Evolutionary conservation across 208 protist genomes (phyloP), one percentile per base, ranked within the genome.

Genomic region (Trypanosoma boissoni): DNA sequence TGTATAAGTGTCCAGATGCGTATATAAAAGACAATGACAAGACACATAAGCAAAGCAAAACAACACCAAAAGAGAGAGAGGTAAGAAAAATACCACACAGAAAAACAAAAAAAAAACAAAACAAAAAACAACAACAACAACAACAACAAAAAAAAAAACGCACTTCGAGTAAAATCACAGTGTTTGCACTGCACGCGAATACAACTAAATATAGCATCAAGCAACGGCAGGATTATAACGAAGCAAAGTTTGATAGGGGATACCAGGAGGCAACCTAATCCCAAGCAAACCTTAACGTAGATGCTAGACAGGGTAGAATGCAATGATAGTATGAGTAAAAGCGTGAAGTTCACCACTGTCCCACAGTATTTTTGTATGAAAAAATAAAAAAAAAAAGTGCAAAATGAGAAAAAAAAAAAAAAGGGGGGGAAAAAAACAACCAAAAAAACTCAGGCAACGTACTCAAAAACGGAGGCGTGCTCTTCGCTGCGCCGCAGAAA

Each of bases 401-500:
- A 12, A 39, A 39, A 39, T 12, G 12, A 39, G 8, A 39, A 39
- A 39, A 39, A 39, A 39, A 39, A 12, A 39, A 39, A 39, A 12
- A 39, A 39, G 34, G 8, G 34, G 6, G 12, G 12, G 8, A 39
- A 39, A 39, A 39, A 39, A 12, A 39, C 12, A 39, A 39, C 34
- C 12, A 12, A 39, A 39, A 39, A 16, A 16, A 6, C 6, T 61
- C 60, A 92, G 23, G 76, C 80, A 39, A 92, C 41, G 52, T 93
- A 93, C 23, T 81, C 53, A 48, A 88, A 78, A 0, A 69, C 49
- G 39, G 71, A 64, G 7, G 66, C 32, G 46, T 81, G 63, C 2
- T 37, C 28, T 1, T 77, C 62, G 50, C 64, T 74, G 45, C 86
- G 70, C 44, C 43, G 58, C n/a, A 93, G 43, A 55, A 84, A 90